These are phyloP conservation scores for Eleusine coracana DNA, from an alignment of 176 grass and related monocot species.

Conservation along the genomic window DNA sequence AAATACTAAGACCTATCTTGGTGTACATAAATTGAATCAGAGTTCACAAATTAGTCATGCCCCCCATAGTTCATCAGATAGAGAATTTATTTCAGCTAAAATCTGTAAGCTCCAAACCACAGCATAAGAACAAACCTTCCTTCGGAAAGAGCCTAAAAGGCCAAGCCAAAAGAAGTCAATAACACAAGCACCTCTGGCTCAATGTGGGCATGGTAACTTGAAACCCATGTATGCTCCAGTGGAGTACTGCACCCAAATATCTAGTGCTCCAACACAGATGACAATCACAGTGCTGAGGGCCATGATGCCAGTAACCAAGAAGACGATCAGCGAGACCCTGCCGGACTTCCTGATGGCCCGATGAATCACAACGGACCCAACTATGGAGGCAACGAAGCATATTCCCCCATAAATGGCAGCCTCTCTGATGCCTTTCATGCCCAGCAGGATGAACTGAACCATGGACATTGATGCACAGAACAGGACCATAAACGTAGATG, in stretches of 20 bases:
- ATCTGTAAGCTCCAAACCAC: not conserved
- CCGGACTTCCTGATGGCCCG: slow-evolving; percentile 56
- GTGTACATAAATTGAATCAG: not conserved
- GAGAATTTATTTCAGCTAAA: slow-evolving; percentile 7
- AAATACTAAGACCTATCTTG: not conserved
- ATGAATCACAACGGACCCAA: slow-evolving; percentile 45
- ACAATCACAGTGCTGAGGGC: slow-evolving; percentile 69
- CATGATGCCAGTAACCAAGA: slow-evolving; percentile 66
- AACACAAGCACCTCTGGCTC: not conserved
- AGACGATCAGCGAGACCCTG: slow-evolving; percentile 67
- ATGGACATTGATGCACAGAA: slow-evolving; percentile 89
- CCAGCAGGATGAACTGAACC: slow-evolving; percentile 77
- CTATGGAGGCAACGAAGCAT: slow-evolving; percentile 56
- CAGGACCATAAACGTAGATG: slow-evolving; percentile 75
- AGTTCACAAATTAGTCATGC: not conserved
- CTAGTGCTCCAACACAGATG: slow-evolving; percentile 53
- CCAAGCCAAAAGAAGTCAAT: slow-evolving; percentile 2
- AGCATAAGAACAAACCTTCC: not conserved
- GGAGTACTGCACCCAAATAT: slow-evolving; percentile 63
- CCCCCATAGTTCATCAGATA: not conserved
- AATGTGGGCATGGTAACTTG: slow-evolving; percentile 53
- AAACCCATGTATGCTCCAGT: slow-evolving; percentile 83
- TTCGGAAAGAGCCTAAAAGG: not conserved
- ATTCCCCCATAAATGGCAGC: slow-evolving; percentile 52
- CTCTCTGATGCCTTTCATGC: slow-evolving; percentile 56